phyloP scores from a whole-genome alignment of 1,139 yeast species.

The Diutina rugosa region DNA sequence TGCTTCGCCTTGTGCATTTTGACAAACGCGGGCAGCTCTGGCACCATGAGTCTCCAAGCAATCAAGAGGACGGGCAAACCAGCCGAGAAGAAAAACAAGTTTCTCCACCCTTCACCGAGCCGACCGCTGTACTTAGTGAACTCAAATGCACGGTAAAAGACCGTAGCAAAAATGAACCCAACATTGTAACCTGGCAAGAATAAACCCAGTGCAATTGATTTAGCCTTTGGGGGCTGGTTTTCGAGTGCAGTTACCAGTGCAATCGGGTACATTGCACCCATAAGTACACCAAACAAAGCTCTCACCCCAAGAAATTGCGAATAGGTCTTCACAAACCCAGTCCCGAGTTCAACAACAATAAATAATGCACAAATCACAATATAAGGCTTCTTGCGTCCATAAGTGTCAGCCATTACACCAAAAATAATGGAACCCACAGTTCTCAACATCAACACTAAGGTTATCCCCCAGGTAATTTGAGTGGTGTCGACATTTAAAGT shows the following conservation, averaged over 20 bases:
- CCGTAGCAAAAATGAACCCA: slow-evolving; percentile 53
- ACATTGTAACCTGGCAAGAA: slow-evolving; percentile 67
- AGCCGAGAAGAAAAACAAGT: slow-evolving; percentile 71
- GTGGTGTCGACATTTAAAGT: slow-evolving; percentile 36
- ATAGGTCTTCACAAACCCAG: slow-evolving; percentile 58
- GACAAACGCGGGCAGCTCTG: neutral
- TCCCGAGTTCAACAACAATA: slow-evolving; percentile 51
- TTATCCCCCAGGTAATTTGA: slow-evolving; percentile 68
- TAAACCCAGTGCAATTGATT: slow-evolving; percentile 53
- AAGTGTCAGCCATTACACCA: slow-evolving; percentile 54
- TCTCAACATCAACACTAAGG: slow-evolving; percentile 66
- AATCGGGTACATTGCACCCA: slow-evolving; percentile 64
- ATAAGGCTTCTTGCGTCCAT: slow-evolving; percentile 65
- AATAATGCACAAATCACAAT: slow-evolving; percentile 40
- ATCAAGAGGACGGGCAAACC: slow-evolving; percentile 51
- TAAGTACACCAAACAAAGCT: slow-evolving; percentile 54
- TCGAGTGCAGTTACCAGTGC: slow-evolving; percentile 45
- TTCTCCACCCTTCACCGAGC: slow-evolving; percentile 45
- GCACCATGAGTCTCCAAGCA: slow-evolving; percentile 19
- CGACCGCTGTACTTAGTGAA: neutral
- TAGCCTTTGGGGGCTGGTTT: slow-evolving; percentile 33
- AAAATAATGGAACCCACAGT: slow-evolving; percentile 68
- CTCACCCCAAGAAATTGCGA: slow-evolving; percentile 56
- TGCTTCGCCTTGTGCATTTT: neutral
- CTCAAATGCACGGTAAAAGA: slow-evolving; percentile 45